phyloP scores from a whole-genome alignment of 352 stramenopile species.

The Thalassiosira hispida region DNA sequence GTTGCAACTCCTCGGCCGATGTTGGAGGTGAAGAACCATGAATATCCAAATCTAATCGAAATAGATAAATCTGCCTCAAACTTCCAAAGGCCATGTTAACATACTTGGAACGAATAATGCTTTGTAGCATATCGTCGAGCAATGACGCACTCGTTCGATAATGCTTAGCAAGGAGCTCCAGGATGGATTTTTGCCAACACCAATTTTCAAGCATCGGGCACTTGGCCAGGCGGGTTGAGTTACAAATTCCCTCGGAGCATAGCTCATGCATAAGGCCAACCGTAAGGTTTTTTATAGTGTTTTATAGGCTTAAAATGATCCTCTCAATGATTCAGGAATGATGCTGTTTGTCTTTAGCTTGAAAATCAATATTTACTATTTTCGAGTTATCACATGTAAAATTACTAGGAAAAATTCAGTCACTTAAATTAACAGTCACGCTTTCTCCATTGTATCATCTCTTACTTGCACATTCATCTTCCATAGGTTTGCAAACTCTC shows the following conservation, averaged over 20 bases:
- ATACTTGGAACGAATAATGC: constrained; percentile 89
- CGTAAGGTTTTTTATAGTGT: not conserved
- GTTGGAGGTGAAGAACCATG: constrained; percentile 84
- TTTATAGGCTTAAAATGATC: constrained; percentile 9
- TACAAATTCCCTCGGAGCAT: constrained; percentile 85
- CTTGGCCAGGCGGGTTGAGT: constrained; percentile 86
- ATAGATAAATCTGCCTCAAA: constrained; percentile 90
- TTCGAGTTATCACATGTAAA: not conserved
- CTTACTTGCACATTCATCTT: not conserved
- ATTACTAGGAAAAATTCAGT: constrained; percentile 3
- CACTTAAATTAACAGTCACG: not conserved
- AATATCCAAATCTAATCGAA: constrained; percentile 87
- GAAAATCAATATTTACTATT: constrained; percentile 5
- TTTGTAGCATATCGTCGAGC: constrained; percentile 86
- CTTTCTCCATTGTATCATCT: not conserved
- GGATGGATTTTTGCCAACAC: constrained; percentile 89
- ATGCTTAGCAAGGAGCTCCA: constrained; percentile 89
- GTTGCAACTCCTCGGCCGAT: constrained; percentile 44
- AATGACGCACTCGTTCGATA: constrained; percentile 88
- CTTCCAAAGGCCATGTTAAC: constrained; percentile 87
- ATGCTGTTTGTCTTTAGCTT: not conserved
- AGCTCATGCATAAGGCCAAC: constrained; percentile 86
- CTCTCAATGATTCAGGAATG: not conserved
- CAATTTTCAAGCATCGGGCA: constrained; percentile 93
- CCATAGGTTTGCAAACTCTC: not conserved